Evolutionary conservation across 805 yeast genomes (phyloP), one percentile per base, ranked within the genome.

Genomic region (Yarrowia sp.): DNA sequence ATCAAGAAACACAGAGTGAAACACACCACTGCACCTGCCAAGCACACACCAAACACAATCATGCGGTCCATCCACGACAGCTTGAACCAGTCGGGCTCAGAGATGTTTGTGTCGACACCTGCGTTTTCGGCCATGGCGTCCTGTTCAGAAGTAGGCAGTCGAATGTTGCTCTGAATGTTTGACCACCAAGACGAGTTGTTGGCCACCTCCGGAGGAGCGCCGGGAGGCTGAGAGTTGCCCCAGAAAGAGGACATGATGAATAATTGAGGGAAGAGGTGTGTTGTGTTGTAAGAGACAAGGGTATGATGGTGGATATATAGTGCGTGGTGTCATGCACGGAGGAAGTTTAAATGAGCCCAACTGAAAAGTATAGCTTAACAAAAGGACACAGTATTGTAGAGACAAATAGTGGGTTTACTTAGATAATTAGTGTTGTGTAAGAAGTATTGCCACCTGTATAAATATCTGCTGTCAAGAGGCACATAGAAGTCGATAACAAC

Each of bases 1-100:
- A 93, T 77, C 53, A 91, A 84, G 68, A 93, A 83, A 68, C 97
- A 90, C 32, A 93, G 75, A 11, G 86, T 81, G 75, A 93, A 95
- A 72, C 97, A 91, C 1, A 88, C 84, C n/a, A 82, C 77, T 0
- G 97, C 84, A 0, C 92, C 95, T 0, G 83, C 80, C 4, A 95
- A 77, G 70, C 96, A 90, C 64, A 88, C 84, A 18, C 86, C 83
- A 72, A 95, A 93, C 4, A 93, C 86, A 32, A 90, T 73, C 32
- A 92, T 77, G 63, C 96, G 79, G 73, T 95, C 99, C 74, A 92
- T 84, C 66, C 96, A 78, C 10, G 95, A 84, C 67, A 78, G 67
- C 11, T 73, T 74, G 67, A 76, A 76, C 79, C 79, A 76, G 6
- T 72, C 67, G 8, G 79, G 79, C 68, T 76, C 79, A 10, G 47